Evolutionary conservation across 805 yeast species (phyloP), one percentile per base, ranked within the genome.

Genomic region (Vanderwaltozyma yarrowii): DNA sequence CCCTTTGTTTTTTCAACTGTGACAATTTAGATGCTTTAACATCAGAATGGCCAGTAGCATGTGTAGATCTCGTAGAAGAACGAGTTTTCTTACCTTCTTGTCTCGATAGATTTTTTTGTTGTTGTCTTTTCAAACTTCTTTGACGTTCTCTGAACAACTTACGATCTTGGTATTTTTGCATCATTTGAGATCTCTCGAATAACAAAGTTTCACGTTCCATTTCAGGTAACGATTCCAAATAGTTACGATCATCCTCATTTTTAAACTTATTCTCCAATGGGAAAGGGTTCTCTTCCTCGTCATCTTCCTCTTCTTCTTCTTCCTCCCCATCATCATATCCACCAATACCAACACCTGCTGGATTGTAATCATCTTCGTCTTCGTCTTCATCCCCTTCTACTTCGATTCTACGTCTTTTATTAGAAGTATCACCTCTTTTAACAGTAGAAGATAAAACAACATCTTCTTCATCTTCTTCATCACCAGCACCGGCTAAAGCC

Each of bases 211-310:
- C 98, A 54, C 97, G 80, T 52, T 84, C 84, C 59, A 92, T 75
- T 67, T 92, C 98, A 39, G 89, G 94, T 78, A 92, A 71, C 1
- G 68, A 56, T 34, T 70, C 78, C 52, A 83, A 66, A 38, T 66
- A 60, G 1, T 65, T 76, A 43, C 84, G 73, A 61, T 92, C 99
- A 8, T 66, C 69, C 38, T 78, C 95, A 60, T 87, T 80, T 51
- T 78, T 83, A 66, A 79, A 92, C 53, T 85, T 86, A 7, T 95
- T 95, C 54, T 87, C 96, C 38, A 89, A 62, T 2, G 98, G 98
- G 57, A 88, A 92, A 9, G 97, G 98, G 51, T 81, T 80, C 32
- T 52, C 58, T 37, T 65, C 71, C 17, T 58, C 65, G 17, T 50
- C 69, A 8, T 60, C 65, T 7, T 59, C 66, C 4, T 56, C 65